Conservation (phyloP, 345 rosid species). For the Sonneratia alba region DNA sequence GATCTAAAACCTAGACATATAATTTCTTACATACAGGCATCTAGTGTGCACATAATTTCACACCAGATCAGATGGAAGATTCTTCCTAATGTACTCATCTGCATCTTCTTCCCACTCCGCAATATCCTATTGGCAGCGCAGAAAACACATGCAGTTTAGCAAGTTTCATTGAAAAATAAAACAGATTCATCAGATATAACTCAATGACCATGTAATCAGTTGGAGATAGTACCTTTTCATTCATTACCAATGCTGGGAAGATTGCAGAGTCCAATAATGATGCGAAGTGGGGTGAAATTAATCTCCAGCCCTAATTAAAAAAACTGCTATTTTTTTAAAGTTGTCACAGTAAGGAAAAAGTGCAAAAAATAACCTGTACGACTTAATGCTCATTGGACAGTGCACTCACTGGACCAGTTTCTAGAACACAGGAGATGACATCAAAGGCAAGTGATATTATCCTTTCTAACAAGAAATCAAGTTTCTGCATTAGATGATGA, state of each 20-base stretch:
- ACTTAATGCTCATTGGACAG: not conserved
- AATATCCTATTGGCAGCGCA: slow-evolving; percentile 39
- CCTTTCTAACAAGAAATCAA: slow-evolving; percentile 57
- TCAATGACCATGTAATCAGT: not conserved
- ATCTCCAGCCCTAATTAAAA: slow-evolving; percentile 71
- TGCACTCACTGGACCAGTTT: slow-evolving; percentile 74
- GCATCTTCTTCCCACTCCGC: slow-evolving; percentile 88
- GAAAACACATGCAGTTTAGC: not conserved
- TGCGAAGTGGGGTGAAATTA: slow-evolving; percentile 78
- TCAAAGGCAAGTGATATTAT: slow-evolving; percentile 67
- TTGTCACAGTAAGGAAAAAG: not conserved
- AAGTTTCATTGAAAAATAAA: not conserved
- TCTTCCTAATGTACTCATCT: slow-evolving; percentile 74
- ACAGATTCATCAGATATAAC: not conserved
- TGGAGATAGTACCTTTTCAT: slow-evolving; percentile 51
- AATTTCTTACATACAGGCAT: not conserved
- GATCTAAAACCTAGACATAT: not conserved
- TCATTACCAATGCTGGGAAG: slow-evolving; percentile 59
- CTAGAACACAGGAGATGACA: slow-evolving; percentile 65
- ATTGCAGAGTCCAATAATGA: slow-evolving; percentile 67
- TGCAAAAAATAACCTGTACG: not conserved
- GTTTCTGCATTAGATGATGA: slow-evolving; percentile 44
- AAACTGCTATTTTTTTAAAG: not conserved
- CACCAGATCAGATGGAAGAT: slow-evolving; percentile 83
- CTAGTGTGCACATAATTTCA: slow-evolving; percentile 6